Evolutionary conservation across 495 filamentous ascomycete genomes (phyloP).

Genomic region (Talaromyces adpressus): DNA sequence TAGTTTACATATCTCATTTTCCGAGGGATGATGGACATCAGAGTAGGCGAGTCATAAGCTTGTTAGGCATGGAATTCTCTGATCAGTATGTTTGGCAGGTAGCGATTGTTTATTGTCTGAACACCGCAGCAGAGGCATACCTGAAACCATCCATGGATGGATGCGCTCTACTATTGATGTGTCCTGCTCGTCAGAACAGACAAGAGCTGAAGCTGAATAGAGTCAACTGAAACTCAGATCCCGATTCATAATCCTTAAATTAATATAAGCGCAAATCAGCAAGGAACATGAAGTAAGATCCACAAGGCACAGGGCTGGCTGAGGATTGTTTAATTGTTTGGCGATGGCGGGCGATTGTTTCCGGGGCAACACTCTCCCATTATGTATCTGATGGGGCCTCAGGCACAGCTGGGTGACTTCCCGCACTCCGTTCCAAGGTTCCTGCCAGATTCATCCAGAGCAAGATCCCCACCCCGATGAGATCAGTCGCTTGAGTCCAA

Average conservation of each 20-base stretch:
- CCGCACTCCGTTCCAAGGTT: neutral
- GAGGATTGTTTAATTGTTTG: slow-evolving; percentile 1
- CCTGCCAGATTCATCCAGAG: neutral
- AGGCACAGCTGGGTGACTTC: neutral
- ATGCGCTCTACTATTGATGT: neutral
- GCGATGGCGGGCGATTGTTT: neutral
- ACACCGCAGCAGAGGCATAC: neutral
- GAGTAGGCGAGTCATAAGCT: neutral
- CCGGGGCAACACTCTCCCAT: neutral
- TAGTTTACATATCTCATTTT: neutral
- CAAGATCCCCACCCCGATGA: slow-evolving; percentile 4
- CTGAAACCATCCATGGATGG: too few species aligned
- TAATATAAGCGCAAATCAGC: neutral
- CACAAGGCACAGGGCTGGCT: neutral
- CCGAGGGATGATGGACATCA: neutral
- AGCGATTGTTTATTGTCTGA: neutral
- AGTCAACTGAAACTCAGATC: neutral
- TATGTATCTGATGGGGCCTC: neutral
- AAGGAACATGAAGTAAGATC: neutral
- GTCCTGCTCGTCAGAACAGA: neutral
- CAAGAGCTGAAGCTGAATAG: neutral
- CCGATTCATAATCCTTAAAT: neutral
- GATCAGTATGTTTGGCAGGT: neutral
- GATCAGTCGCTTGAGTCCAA: neutral
- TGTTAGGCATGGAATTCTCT: neutral